These are phyloP conservation scores for Pichia thaimueangensis DNA, from an alignment of 805 yeast genomes.

Conservation along the genomic window DNA sequence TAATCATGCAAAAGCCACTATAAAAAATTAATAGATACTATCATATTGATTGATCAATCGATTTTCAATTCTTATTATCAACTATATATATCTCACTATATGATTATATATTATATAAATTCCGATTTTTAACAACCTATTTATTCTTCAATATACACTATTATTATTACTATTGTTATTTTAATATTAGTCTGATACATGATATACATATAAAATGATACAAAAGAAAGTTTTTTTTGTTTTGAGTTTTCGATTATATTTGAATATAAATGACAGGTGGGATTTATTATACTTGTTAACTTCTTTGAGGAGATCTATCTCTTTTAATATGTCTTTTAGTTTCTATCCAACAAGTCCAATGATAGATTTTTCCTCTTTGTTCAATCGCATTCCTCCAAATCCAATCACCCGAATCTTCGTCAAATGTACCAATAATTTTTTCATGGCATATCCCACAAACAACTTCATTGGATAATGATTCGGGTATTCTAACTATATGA, in stretches of 20 bases:
- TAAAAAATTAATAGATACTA: no score
- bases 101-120: no score
- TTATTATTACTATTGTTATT: no score
- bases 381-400: conserved; percentile 65
- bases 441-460: conserved; percentile 72
- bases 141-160: no score
- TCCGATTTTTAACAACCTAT: no score
- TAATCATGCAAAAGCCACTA: no score
- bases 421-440: conserved; percentile 53
- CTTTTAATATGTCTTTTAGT: conserved; percentile 30
- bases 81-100: no score
- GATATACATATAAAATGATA: no score
- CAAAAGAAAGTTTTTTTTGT: no score
- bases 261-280: background rate
- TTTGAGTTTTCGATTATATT: background rate
- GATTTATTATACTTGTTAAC: background rate
- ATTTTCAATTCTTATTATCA: no score
- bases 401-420: conserved; percentile 76
- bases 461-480: conserved; percentile 50
- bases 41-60: no score
- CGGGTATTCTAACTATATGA: conserved; percentile 60
- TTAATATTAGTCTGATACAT: no score
- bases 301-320: conserved; percentile 29
- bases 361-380: conserved; percentile 43
- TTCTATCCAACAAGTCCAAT: conserved; percentile 65